These are phyloP conservation scores for Exserohilum turcica DNA, from an alignment of 2,329 filamentous ascomycete genomes.

Conservation along the genomic window DNA sequence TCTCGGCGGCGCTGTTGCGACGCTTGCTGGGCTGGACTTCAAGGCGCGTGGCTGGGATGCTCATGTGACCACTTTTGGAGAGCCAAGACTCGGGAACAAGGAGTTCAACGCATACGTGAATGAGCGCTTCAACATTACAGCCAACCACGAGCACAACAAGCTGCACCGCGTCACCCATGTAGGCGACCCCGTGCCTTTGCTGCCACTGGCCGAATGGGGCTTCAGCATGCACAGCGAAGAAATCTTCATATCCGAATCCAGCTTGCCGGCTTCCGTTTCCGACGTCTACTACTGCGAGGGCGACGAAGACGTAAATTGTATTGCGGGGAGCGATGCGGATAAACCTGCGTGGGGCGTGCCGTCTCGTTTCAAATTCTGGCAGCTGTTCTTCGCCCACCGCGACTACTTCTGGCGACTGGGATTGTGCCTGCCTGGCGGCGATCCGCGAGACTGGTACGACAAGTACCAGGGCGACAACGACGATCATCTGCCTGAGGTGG, in stretches of 20 bases:
- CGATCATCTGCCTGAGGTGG: slow-evolving; percentile 18
- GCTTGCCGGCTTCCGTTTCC: slow-evolving; percentile 67
- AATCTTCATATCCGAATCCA: slow-evolving; percentile 76
- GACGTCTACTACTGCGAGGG: slow-evolving; percentile 77
- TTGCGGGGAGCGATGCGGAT: slow-evolving; percentile 59
- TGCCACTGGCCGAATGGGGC: slow-evolving; percentile 87
- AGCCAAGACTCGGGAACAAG: slow-evolving; percentile 69
- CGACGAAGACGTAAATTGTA: slow-evolving; percentile 72
- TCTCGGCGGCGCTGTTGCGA: slow-evolving; percentile 88
- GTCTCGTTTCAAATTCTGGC: slow-evolving; percentile 78
- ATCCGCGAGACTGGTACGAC: slow-evolving; percentile 69
- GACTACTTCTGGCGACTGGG: slow-evolving; percentile 97
- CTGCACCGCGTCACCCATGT: slow-evolving; percentile 85
- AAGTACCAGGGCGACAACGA: slow-evolving; percentile 43
- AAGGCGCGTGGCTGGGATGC: slow-evolving; percentile 76
- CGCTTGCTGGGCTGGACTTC: slow-evolving; percentile 83
- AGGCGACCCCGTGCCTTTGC: slow-evolving; percentile 84
- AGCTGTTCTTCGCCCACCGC: slow-evolving; percentile 88
- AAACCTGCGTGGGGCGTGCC: slow-evolving; percentile 47
- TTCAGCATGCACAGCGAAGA: slow-evolving; percentile 86
- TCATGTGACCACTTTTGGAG: slow-evolving; percentile 86
- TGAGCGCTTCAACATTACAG: slow-evolving; percentile 51
- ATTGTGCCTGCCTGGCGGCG: slow-evolving; percentile 82
- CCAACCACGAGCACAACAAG: slow-evolving; percentile 26
- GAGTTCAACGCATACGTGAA: slow-evolving; percentile 61